A percentile compares a stretch with the other conserved stretches of the same genome.
Evolutionary conservation across 2,329 filamentous ascomycete species (phyloP).

Genomic region (Metarhizium brunneum): DNA sequence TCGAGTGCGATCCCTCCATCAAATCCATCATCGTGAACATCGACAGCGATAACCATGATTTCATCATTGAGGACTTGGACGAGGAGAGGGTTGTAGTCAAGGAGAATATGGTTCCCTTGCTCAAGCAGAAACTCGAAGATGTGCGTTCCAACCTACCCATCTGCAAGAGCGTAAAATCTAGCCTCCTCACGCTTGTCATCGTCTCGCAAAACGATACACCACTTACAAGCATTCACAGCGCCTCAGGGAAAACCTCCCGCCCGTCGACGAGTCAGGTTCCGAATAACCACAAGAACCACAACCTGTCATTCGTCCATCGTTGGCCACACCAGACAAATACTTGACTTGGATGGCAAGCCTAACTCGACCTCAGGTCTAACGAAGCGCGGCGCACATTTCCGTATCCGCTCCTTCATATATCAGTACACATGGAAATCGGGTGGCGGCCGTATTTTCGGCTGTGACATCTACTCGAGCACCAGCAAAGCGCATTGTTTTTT

Average conservation of each 20-base stretch:
- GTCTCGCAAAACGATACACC: no score
- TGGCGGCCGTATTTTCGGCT: no score
- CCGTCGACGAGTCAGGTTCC: constrained; percentile 42
- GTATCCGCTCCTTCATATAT: no score
- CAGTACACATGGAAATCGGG: no score
- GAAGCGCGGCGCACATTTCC: no score
- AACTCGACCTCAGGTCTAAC: no score
- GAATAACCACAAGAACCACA: constrained; percentile 21
- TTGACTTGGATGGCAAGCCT: no score
- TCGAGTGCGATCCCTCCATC: constrained; percentile 79
- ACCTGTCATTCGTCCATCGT: no score
- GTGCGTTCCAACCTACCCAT: constrained; percentile 31
- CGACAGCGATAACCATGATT: constrained; percentile 59
- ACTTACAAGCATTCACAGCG: constrained; percentile 22
- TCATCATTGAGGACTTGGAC: constrained; percentile 73
- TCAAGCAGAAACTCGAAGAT: constrained; percentile 61
- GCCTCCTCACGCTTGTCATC: neutral
- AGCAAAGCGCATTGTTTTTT: no score
- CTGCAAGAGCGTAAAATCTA: neutral
- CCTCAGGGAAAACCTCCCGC: constrained; percentile 42
- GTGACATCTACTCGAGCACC: no score
- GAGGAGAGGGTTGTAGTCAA: constrained; percentile 69
- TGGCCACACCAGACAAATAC: no score
- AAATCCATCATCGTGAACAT: constrained; percentile 77
- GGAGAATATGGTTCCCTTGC: constrained; percentile 57